Base-by-base conservation (phyloP, 2,329 filamentous ascomycete genomes). In the Amauroascus verrucosus region DNA sequence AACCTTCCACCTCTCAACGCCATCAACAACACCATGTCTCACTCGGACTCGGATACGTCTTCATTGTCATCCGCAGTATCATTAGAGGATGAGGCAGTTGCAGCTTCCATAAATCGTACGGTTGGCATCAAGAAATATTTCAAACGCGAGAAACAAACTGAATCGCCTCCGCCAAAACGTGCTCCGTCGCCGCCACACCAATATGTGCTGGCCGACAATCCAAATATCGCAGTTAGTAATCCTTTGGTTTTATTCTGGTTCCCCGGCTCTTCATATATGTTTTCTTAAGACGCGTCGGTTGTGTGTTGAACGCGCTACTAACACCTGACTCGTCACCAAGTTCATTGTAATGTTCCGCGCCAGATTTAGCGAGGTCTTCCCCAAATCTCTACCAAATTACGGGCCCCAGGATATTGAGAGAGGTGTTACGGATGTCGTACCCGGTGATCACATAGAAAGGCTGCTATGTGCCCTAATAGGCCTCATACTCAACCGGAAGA, bases 321-420 rank as follows among this genome's bases (percentile, higher is more conserved):
- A 70, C 61, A 53, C 55, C 59, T 64, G 63, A 63, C 61, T 53
- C 46, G 43, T 53, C 56, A n/a, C 44, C 14, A 65, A 96, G 88
- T 96, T 98, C 72, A 87, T 98, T 70, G 88, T 97, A 61, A 96
- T 95, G 88, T 98, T 97, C 72, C 83, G 91, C 69, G 86, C 86
- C 70, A 88, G 93, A 65, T 97, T 98, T 71, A 83, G 80, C 71
- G 89, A 95, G 56, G 85, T 82, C 56, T 93, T 98, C 61, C 85
- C 90, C 46, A 85, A 89, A 70, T 93, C 88, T 30, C 77, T 95
- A 33, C 78, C 87, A 60, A 87, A 95, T 67, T 88, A 95, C 61
- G 93, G 93, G 20, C 93, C 93, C 11, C 91, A 98, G 71, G 94
- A 98, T 70, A 81, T 98, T 57, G 93, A 98, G 71, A 79, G 80